These are phyloP conservation scores for Fusarium sp. DNA, from an alignment of 2,329 filamentous ascomycete species.

Conservation along the genomic window DNA sequence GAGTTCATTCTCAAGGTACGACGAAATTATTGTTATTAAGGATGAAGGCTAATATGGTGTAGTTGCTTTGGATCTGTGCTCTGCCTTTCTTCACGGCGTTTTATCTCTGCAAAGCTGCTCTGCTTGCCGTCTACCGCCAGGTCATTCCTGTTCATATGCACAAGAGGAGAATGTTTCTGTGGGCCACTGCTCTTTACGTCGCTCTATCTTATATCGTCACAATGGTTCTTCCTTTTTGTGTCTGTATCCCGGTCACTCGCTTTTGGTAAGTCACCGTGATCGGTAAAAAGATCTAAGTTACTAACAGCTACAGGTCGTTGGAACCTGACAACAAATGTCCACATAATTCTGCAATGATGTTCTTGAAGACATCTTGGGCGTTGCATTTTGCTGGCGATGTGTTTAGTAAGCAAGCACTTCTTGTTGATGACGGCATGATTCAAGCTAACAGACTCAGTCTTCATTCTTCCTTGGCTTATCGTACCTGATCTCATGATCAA, in stretches of 20 bases:
- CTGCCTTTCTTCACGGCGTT: conserved; percentile 25
- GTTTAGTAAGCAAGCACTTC: background rate
- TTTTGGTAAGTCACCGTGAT: background rate
- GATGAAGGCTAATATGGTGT: too few species aligned
- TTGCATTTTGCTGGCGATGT: conserved; percentile 27
- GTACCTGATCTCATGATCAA: conserved; percentile 21
- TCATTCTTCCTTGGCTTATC: conserved; percentile 16
- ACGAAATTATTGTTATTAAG: too few species aligned
- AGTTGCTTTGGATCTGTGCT: conserved; percentile 24
- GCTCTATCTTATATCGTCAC: background rate
- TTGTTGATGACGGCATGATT: fast-evolving
- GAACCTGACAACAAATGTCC: background rate
- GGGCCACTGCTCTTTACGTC: conserved; percentile 2
- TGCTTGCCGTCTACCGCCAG: conserved; percentile 17
- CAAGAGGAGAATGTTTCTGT: conserved; percentile 18
- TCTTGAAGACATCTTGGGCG: conserved; percentile 5
- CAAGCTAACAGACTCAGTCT: background rate
- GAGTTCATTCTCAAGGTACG: background rate
- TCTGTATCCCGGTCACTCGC: conserved; percentile 11
- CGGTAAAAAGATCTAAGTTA: fast-evolving
- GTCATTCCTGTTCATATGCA: conserved; percentile 25
- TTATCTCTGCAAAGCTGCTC: conserved; percentile 27
- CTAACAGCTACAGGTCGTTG: background rate
- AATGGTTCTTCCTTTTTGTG: background rate
- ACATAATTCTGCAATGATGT: background rate